phyloP scores from a whole-genome alignment of 108 stramenopile species.

The Skeletonema grethae region DNA sequence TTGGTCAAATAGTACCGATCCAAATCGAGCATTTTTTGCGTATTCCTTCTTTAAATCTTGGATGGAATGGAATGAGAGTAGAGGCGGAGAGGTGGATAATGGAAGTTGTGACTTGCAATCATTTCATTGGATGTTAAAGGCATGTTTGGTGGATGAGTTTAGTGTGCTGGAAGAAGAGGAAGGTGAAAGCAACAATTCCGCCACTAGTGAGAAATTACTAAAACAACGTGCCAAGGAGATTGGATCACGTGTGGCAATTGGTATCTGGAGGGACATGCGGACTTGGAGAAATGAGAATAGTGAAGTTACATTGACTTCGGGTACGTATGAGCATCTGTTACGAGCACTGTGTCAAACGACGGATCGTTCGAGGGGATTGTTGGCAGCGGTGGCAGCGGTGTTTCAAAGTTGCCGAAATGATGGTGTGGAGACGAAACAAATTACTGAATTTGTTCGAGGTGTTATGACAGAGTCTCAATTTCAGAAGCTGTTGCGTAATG shows the following conservation, averaged over 20 bases:
- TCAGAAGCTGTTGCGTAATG: neutral
- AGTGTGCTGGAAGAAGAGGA: neutral
- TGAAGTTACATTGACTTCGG: conserved; percentile 3
- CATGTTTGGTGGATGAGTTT: conserved; percentile 21
- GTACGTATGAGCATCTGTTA: conserved; percentile 18
- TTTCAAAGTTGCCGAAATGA: conserved; percentile 25
- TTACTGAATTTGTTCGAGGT: conserved; percentile 11
- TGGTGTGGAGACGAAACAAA: conserved; percentile 25
- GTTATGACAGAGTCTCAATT: conserved; percentile 24
- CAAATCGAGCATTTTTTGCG: conserved; percentile 29
- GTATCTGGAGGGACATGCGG: conserved; percentile 19
- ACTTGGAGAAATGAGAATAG: neutral
- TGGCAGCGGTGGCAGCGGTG: conserved; percentile 8
- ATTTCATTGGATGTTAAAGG: conserved; percentile 9
- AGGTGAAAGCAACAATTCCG: neutral
- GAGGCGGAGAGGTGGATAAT: neutral
- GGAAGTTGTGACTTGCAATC: conserved; percentile 8
- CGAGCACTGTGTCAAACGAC: conserved; percentile 34
- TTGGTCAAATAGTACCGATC: conserved; percentile 39
- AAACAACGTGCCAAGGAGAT: conserved; percentile 12
- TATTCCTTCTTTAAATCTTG: conserved; percentile 29
- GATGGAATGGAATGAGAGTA: conserved; percentile 26
- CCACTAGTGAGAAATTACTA: neutral
- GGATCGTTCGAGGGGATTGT: conserved; percentile 8
- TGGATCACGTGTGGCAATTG: conserved; percentile 35